Evolutionary conservation across 441 rosid genomes (phyloP).

Genomic region (Biscutella auriculata): DNA sequence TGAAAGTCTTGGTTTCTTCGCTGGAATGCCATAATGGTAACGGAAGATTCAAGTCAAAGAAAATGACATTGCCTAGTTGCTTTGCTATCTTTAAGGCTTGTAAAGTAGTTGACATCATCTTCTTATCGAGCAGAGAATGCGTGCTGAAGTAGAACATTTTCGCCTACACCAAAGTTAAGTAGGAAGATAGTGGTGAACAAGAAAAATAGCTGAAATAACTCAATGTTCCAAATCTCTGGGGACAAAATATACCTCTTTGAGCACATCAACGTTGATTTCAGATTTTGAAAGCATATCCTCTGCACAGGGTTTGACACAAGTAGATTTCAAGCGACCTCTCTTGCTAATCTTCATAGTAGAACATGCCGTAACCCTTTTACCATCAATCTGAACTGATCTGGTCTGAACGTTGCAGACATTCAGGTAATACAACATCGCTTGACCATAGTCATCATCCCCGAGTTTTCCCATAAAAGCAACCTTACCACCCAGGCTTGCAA

Average conservation of each 20-base stretch:
- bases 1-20: slow-evolving; percentile 59
- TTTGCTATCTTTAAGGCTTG: slow-evolving; percentile 61
- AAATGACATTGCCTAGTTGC: slow-evolving; percentile 56
- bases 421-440: slow-evolving; percentile 63
- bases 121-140: slow-evolving; percentile 62
- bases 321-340: slow-evolving; percentile 61
- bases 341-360: slow-evolving; percentile 73
- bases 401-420: slow-evolving; percentile 71
- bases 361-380: slow-evolving; percentile 47
- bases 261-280: slow-evolving; percentile 72
- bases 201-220: neutral
- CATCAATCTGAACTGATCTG: slow-evolving; percentile 53
- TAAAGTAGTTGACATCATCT: slow-evolving; percentile 58
- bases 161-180: slow-evolving; percentile 39
- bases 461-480: slow-evolving; percentile 94
- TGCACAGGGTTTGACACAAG: slow-evolving; percentile 62
- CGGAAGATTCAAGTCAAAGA: slow-evolving; percentile 77
- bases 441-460: slow-evolving; percentile 80
- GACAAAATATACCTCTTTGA: slow-evolving; percentile 61
- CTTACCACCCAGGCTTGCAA: slow-evolving; percentile 75
- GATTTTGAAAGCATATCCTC: slow-evolving; percentile 73
- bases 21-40: slow-evolving; percentile 68
- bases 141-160: slow-evolving; percentile 81
- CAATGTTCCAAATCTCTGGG: neutral
- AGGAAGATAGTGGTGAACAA: slow-evolving; percentile 16